Percentiles rank a stretch among this genome's conserved stretches.
Evolutionary conservation across 345 rosid genomes (phyloP).

Genomic region (Melaleuca alternifolia): DNA sequence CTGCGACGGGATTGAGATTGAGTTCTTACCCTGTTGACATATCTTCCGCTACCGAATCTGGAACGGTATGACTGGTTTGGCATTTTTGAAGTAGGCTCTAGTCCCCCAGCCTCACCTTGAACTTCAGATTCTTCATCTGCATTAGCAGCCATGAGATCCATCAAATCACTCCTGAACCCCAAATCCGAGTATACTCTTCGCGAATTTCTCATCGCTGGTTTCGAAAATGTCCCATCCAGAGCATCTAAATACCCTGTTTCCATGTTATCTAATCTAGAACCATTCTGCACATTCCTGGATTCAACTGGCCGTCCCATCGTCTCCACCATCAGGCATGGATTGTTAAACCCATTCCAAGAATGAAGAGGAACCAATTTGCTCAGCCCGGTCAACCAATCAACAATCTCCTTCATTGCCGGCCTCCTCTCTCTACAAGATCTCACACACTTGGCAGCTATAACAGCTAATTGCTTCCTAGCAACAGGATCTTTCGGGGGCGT

Average conservation of each 20-base stretch:
- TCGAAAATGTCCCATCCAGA: slow-evolving; percentile 16
- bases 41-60: slow-evolving; percentile 32
- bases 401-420: slow-evolving; percentile 85
- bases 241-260: slow-evolving; percentile 20
- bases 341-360: slow-evolving; percentile 85
- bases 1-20: slow-evolving; percentile 1
- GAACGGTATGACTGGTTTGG: slow-evolving; percentile 17
- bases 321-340: slow-evolving; percentile 98
- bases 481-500: slow-evolving; percentile 52
- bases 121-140: slow-evolving; percentile 27
- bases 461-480: slow-evolving; percentile 70
- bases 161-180: slow-evolving; percentile 65
- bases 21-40: slow-evolving; percentile 8
- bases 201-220: slow-evolving; percentile 22
- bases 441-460: slow-evolving; percentile 86
- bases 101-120: slow-evolving; percentile 6
- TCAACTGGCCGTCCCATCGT: slow-evolving; percentile 72
- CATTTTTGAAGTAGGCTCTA: slow-evolving; percentile 4
- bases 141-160: slow-evolving; percentile 55
- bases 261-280: slow-evolving; percentile 4
- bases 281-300: slow-evolving; percentile 13
- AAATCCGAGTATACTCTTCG: slow-evolving; percentile 61
- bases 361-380: slow-evolving; percentile 71
- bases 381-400: slow-evolving; percentile 60
- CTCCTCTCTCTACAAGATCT: slow-evolving; percentile 95